Base-by-base conservation (phyloP, 2,329 filamentous ascomycete genomes). In the Verticillium alfalfae region DNA sequence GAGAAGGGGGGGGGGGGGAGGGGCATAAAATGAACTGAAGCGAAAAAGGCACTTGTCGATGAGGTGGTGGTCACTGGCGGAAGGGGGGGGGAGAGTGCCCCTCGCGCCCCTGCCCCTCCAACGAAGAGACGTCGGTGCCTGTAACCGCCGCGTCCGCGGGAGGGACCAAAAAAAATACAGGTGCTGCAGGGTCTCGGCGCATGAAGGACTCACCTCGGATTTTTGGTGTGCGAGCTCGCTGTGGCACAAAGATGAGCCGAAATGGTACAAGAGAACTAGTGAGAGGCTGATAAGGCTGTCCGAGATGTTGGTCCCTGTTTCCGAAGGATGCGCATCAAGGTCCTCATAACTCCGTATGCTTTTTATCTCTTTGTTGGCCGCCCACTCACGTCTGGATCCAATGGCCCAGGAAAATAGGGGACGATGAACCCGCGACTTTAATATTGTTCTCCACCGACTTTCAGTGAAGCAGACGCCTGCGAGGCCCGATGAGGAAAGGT, bases 361-460 rank as follows among this genome's bases (percentile, higher is more conserved):
- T 16, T 15, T 15, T 41, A 41, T 18, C 45, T 49, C 26, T n/a
- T 10, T 10, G 2, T 7, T 7, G 8, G 18, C 45, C 22, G 45
- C 45, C 22, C 18, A 18, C 16, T 15, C 22, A 3, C n/a, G 45
- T 26, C 45, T 12, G 16, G 8, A 26, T 49, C n/a, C 26, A 26
- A 26, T 26, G 26, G 26, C 26, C 26, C 38, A 31, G 12, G 57
- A 61, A 59, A 37, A 45, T 60, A 55, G 37, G 57, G 49, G 49
- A 41, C 16, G 39, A 38, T 49, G 31, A 55, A 36, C 52, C 39
- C 56, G 57, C 22, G 58, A 56, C 41, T 60, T 64, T 66, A 65
- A 65, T 65, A 65, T 66, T 66, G 61, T 59, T 66, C 64, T 34
- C 64, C 64, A 66, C 64, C 61, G 18, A 9, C n/a, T 26, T 12